Evolutionary conservation across 257 asterid species (phyloP).

Genomic region (Haberlea rhodopensis): DNA sequence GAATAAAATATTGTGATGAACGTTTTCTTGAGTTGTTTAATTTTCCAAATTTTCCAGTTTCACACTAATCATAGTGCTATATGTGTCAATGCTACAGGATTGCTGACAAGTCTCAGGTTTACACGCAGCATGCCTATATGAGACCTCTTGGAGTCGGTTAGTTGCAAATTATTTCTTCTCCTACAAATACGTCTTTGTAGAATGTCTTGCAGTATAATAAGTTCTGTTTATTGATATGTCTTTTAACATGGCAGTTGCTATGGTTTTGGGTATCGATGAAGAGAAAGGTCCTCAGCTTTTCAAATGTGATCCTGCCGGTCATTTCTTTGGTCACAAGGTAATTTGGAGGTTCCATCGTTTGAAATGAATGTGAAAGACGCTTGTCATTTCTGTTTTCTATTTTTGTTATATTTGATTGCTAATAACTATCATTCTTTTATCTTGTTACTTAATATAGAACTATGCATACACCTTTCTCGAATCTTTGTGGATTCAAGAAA

Average conservation of each 20-base stretch:
- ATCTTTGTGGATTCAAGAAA: not conserved
- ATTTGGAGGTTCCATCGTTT: conserved; percentile 11
- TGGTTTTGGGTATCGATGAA: conserved; percentile 92
- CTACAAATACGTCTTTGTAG: conserved; percentile 10
- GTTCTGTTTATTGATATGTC: conserved; percentile 13
- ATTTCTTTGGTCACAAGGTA: conserved; percentile 98
- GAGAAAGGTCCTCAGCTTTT: conserved; percentile 98
- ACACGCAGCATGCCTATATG: conserved; percentile 99
- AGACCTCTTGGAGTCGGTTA: conserved; percentile 98
- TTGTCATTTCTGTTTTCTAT: not conserved
- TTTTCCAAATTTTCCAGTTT: not conserved
- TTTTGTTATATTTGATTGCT: not conserved
- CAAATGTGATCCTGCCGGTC: conserved; percentile 99
- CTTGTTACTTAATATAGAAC: not conserved
- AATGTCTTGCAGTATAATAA: conserved; percentile 10
- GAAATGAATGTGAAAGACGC: conserved; percentile 5
- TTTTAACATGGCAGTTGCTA: conserved; percentile 58
- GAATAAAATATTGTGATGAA: too few species aligned
- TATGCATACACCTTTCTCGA: not conserved
- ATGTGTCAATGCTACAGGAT: conserved; percentile 59
- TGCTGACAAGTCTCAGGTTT: conserved; percentile 98
- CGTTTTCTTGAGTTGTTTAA: not conserved
- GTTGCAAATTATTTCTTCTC: conserved; percentile 32
- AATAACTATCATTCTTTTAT: not conserved
- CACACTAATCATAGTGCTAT: conserved; percentile 9